Evolutionary conservation across 805 yeast genomes (phyloP).

Genomic region (Candida anglica): DNA sequence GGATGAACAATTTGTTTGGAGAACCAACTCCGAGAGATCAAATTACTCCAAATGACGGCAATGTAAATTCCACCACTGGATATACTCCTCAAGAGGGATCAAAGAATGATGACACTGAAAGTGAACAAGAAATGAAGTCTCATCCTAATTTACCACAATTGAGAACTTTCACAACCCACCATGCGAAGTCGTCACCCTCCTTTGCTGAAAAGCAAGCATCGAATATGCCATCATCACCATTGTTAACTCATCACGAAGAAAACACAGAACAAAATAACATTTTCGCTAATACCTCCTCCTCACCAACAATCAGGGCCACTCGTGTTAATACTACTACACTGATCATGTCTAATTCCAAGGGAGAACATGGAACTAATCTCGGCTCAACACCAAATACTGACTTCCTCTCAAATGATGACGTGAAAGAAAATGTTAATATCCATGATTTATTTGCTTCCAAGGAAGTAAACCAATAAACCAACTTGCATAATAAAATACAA

Average conservation of each 20-base stretch:
- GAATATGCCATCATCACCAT: constrained; percentile 41
- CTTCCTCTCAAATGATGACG: constrained; percentile 18
- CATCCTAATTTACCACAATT: constrained; percentile 28
- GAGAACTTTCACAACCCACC: constrained; percentile 21
- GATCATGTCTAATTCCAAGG: constrained; percentile 21
- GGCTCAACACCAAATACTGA: constrained; percentile 26
- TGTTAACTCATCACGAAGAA: constrained; percentile 13
- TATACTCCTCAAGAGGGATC: background rate
- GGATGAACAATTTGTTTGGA: constrained; percentile 41
- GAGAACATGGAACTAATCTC: constrained; percentile 6
- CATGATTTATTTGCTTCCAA: background rate
- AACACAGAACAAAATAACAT: background rate
- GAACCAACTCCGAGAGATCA: constrained; percentile 39
- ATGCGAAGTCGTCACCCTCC: constrained; percentile 15
- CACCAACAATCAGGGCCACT: constrained; percentile 30
- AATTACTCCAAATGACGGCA: constrained; percentile 16
- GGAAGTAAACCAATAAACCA: background rate
- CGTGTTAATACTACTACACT: constrained; percentile 33
- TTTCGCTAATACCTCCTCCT: constrained; percentile 12
- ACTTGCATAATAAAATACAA: too few relatives aligned
- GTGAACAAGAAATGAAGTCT: constrained; percentile 7
- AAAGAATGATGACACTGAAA: constrained; percentile 7
- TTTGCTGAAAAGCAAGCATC: constrained; percentile 13
- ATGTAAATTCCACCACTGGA: background rate
- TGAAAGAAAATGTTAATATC: background rate